phyloP scores from a whole-genome alignment of 306 rosid genomes.

The Pueraria montana region DNA sequence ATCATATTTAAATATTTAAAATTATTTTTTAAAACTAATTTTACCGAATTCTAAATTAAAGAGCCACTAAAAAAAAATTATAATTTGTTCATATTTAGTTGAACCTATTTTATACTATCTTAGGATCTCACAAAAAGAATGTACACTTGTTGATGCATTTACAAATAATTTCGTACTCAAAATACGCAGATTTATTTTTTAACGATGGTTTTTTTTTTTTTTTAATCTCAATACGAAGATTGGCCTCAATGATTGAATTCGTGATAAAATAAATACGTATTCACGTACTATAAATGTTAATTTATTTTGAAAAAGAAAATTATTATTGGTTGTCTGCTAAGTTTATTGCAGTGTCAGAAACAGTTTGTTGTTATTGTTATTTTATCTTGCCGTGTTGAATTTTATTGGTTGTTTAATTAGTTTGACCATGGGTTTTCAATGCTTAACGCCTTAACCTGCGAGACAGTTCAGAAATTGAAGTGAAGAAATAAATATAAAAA shows the following conservation, averaged over 20 bases:
- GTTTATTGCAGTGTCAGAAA: constrained; percentile 44
- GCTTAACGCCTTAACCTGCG: neutral
- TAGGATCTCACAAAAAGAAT: neutral
- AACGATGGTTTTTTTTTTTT: neutral
- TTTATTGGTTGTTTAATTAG: constrained; percentile 15
- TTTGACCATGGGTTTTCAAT: neutral
- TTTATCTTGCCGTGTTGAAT: constrained; percentile 2
- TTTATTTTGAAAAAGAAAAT: neutral
- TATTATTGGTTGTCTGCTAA: constrained; percentile 15
- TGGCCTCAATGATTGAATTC: constrained; percentile 36
- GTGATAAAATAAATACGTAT: neutral
- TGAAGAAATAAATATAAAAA: neutral
- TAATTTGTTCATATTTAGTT: neutral
- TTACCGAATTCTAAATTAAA: neutral
- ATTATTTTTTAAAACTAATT: neutral
- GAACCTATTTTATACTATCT: neutral
- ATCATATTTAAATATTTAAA: neutral
- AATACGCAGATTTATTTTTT: neutral
- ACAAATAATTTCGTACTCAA: neutral
- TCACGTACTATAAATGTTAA: neutral
- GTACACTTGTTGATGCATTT: neutral
- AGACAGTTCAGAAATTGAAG: neutral
- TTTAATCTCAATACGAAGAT: neutral
- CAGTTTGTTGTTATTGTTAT: neutral
- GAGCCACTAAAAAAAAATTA: neutral